Base-by-base conservation (phyloP, 108 stramenopile genomes). In the Cyclostephanos tholiformis region DNA sequence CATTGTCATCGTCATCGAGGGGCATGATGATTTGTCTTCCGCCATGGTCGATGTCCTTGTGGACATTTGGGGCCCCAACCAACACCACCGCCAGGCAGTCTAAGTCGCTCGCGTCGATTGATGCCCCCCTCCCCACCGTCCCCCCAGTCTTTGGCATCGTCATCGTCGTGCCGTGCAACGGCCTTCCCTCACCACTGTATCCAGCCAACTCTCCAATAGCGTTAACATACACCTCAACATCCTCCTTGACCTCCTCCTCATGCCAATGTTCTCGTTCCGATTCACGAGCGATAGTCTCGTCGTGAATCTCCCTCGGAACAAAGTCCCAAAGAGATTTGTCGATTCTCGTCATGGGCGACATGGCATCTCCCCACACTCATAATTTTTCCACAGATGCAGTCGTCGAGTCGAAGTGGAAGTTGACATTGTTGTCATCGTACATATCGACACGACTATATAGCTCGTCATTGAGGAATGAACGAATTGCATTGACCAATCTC, bases 291-390 rank as follows among this genome's bases (percentile, higher is more conserved):
- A 10, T 12, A 12, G 68, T 67, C 51, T 81, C 72, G 65, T 69
- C 56, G 38, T 59, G 59, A 4, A 68, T 63, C 41, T 81, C 72
- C 36, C 69, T 35, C 64, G 69, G 63, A 6, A 74, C 67, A 50
- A 70, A 53, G 20, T 74, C 65, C 80, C 80, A 81, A 6, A 70
- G 74, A 6, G 68, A 64, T 41, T 44, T 81, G 44, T 81, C 73
- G 65, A 74, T 74, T 57, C 65, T 16, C 9, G 65, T 61, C 80
- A 72, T 63, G 23, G 25, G 56, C 29, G 63, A 59, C n/a, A n/a
- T n/a, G n/a, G n/a, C n/a, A n/a, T n/a, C n/a, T n/a, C n/a, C n/a
- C n/a, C n/a, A n/a, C n/a, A n/a, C n/a, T n/a, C n/a, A n/a, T n/a
- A n/a, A n/a, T n/a, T n/a, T n/a, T n/a, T n/a, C n/a, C n/a, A n/a